Base-by-base conservation (phyloP, 768 basidiomycete species). In the Boletus vermiculosoides region DNA sequence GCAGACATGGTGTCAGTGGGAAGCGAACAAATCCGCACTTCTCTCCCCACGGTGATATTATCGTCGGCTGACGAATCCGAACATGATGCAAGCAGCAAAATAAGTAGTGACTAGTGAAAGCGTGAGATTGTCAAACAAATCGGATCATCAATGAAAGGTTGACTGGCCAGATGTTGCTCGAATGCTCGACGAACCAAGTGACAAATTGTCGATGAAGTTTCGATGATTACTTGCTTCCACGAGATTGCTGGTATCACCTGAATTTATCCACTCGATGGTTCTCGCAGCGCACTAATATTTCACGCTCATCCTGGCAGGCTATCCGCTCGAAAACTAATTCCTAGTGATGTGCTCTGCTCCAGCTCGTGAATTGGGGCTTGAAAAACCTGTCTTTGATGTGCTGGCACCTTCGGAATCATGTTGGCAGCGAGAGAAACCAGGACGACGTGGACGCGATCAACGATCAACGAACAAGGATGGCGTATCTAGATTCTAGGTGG, bases 1-100 rank as follows among this genome's bases (percentile, higher is more conserved):
- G 56, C 23, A 41, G 68, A 69, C 69, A 70, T 71, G 65, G 34
- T 4, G 30, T 44, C 25, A 18, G 52, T 51, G 51, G 42, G 57
- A 68, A 61, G 45, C 15, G 45, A 45, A 45, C 15, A 48, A 40
- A 9, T 36, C 45, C 13, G 12, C 20, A 45, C 23, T 45, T n/a
- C 20, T 20, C 20, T 40, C 39, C 39, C 39, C 39, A 40, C 39
- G 39, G n/a, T 10, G 39, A 10, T 10, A 10, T 20, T 40, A 20
- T 34, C 10, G 34, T 13, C 6, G 13, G 34, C 34, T 36, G 39
- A 40, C 39, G 39, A 40, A 18, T 40, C 39, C 39, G 39, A 20
- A 5, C 39, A 40, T 40, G n/a, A 20, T 40, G 18, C 18, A 10
- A 16, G n/a, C 37, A 39, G 37, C 18, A 25, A 25, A 39, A 9